Evolutionary conservation across 495 filamentous ascomycete species (phyloP).

Genomic region (Hyaloscypha hepaticicola): DNA sequence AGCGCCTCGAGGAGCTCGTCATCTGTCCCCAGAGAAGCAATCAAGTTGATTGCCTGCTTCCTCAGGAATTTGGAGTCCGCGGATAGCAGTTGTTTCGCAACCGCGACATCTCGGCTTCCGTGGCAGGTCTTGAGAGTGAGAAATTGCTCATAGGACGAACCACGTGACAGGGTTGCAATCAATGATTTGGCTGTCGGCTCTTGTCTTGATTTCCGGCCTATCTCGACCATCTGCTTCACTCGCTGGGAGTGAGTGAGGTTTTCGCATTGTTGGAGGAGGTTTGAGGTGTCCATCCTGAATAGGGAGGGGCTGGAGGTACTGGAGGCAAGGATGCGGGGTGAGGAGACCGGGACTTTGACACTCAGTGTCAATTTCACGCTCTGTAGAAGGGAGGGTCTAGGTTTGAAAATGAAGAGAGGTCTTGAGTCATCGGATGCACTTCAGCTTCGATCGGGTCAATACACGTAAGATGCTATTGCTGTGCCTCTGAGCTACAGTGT

Average conservation of each 20-base stretch:
- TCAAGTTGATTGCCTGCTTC: conserved; percentile 4
- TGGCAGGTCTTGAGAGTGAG: conserved; percentile 8
- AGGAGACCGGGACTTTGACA: too few relatives aligned
- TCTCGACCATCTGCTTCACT: not conserved
- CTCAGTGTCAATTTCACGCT: too few relatives aligned
- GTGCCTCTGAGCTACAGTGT: too few relatives aligned
- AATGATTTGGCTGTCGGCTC: not conserved
- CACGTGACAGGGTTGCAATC: not conserved
- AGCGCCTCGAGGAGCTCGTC: conserved; percentile 5
- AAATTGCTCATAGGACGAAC: not conserved
- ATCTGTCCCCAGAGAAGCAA: conserved; percentile 4
- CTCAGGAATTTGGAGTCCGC: conserved; percentile 2
- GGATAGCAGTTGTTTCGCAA: conserved; percentile 1
- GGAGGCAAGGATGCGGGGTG: not conserved
- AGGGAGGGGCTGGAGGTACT: too few relatives aligned
- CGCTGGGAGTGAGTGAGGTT: conserved; percentile 7
- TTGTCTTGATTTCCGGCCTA: conserved; percentile 6
- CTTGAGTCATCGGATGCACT: too few relatives aligned
- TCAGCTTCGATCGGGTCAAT: too few relatives aligned
- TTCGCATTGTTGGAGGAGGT: conserved; percentile 4
- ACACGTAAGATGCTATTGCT: too few relatives aligned
- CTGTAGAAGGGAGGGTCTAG: too few relatives aligned
- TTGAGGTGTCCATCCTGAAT: too few relatives aligned
- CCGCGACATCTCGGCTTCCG: conserved; percentile 6
- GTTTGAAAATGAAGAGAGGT: too few relatives aligned